Conservation (phyloP, 2,329 filamentous ascomycete genomes). For the Verruconis gallopava region DNA sequence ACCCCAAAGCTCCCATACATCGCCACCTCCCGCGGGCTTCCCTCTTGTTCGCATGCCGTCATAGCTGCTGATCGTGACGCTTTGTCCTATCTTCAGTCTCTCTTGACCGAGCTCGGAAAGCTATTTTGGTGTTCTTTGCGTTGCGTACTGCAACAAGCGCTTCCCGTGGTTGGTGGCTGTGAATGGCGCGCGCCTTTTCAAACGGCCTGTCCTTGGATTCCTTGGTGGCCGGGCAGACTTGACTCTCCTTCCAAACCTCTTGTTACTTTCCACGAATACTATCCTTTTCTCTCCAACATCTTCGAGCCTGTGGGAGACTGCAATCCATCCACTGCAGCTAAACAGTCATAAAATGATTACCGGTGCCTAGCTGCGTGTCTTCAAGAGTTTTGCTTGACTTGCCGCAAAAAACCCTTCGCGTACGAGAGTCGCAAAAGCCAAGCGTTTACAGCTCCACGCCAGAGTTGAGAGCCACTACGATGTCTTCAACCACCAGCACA, state of each 20-base stretch:
- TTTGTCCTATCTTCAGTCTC: background rate
- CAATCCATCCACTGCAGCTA: too few species aligned
- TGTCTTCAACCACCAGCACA: background rate
- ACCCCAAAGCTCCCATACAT: too few species aligned
- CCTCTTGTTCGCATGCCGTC: background rate
- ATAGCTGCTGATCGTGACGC: background rate
- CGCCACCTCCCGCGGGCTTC: too few species aligned
- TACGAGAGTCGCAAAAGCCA: background rate
- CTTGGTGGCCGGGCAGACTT: too few species aligned
- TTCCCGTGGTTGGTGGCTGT: background rate
- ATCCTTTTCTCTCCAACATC: too few species aligned
- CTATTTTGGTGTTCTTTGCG: background rate
- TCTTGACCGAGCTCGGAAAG: background rate
- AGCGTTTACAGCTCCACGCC: background rate
- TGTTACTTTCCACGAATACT: too few species aligned
- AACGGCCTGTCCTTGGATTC: background rate
- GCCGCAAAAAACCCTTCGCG: too few species aligned
- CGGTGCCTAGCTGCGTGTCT: too few species aligned
- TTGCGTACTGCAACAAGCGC: background rate
- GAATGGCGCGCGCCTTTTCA: background rate
- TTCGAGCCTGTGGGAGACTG: too few species aligned
- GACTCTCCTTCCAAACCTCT: background rate
- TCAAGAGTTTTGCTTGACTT: too few species aligned
- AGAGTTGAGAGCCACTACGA: background rate
- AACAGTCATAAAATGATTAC: too few species aligned